phyloP scores from a whole-genome alignment of 305 asterid species.

The Plantago rigida region DNA sequence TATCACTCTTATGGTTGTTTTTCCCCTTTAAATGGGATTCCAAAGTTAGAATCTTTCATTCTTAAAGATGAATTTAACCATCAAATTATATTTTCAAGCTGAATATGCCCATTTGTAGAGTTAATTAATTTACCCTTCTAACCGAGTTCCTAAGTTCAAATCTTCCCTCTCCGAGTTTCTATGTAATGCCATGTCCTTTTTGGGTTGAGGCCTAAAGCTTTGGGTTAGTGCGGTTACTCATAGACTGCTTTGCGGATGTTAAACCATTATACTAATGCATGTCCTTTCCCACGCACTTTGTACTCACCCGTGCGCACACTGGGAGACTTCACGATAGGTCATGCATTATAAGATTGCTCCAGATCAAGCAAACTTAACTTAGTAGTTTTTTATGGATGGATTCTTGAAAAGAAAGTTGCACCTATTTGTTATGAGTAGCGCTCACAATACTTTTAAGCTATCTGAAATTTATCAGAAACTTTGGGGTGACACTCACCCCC shows the following conservation, averaged over 20 bases:
- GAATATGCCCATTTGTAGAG: neutral
- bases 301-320: neutral
- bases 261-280: neutral
- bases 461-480: too few species aligned
- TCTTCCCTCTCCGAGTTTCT: neutral
- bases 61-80: neutral
- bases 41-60: neutral
- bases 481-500: neutral
- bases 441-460: neutral
- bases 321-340: neutral
- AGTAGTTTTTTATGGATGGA: neutral
- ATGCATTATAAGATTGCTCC: neutral
- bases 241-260: neutral
- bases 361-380: neutral
- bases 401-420: neutral
- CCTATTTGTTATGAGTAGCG: neutral
- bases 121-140: neutral
- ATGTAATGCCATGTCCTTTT: neutral
- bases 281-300: neutral
- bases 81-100: neutral
- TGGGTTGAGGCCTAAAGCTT: neutral
- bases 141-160: neutral
- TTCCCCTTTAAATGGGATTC: neutral
- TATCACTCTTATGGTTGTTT: neutral
- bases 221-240: neutral